Evolutionary conservation across 495 filamentous ascomycete genomes (phyloP).

Genomic region (Neurospora sp.): DNA sequence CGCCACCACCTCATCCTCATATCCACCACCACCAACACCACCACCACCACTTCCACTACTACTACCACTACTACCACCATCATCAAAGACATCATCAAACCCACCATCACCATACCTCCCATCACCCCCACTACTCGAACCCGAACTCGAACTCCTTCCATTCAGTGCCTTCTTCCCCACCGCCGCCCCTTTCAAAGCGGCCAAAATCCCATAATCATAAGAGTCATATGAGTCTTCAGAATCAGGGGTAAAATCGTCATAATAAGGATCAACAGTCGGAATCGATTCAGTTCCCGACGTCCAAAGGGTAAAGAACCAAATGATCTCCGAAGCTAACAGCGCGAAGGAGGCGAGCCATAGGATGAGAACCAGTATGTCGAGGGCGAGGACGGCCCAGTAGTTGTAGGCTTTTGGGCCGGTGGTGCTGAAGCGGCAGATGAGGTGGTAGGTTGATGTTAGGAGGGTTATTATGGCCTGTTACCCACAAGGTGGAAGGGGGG

Average conservation of each 20-base stretch:
- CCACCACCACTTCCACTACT: too few relatives aligned
- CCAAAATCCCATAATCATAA: not conserved
- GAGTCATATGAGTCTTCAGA: not conserved
- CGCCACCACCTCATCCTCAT: not conserved
- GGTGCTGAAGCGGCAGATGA: constrained; percentile 22
- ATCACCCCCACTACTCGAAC: not conserved
- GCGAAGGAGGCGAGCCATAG: constrained; percentile 38
- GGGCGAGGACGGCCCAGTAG: constrained; percentile 38
- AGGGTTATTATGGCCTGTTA: constrained; percentile 30
- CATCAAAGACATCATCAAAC: not conserved
- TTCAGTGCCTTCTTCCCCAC: not conserved
- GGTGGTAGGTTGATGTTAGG: constrained; percentile 29
- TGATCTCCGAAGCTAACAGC: constrained; percentile 27
- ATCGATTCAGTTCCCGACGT: not conserved
- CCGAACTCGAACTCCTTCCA: not conserved
- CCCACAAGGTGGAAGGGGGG: not conserved
- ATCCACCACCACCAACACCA: not conserved
- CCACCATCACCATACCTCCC: not conserved
- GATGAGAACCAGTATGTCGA: constrained; percentile 34
- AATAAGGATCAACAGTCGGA: not conserved
- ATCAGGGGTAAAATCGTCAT: not conserved
- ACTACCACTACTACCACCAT: too few relatives aligned
- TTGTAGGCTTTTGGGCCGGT: constrained; percentile 26
- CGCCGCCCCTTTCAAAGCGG: not conserved
- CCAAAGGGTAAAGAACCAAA: constrained; percentile 4